Conservation (phyloP, 345 rosid genomes). For the Salix udensis region DNA sequence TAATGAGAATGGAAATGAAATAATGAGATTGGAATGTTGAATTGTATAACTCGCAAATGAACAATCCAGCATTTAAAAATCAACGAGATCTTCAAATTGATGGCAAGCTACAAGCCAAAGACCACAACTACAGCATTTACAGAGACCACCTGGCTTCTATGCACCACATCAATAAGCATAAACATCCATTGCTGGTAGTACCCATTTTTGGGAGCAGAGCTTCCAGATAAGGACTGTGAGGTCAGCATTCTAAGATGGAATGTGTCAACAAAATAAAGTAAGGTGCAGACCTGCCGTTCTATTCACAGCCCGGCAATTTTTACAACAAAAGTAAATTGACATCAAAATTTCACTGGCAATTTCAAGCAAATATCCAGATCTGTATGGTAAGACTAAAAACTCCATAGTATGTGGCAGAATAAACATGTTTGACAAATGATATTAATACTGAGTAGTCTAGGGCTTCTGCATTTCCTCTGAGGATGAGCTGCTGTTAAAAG, state of each 20-base stretch:
- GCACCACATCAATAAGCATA: neutral
- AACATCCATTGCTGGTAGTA: neutral
- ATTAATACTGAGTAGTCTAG: conserved; percentile 19
- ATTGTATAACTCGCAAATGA: neutral
- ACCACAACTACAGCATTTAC: neutral
- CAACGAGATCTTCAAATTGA: neutral
- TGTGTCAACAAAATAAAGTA: neutral
- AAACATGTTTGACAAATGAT: neutral
- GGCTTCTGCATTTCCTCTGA: conserved; percentile 52
- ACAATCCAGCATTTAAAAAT: neutral
- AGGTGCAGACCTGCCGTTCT: neutral
- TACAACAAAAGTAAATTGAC: conserved; percentile 3
- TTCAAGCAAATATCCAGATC: conserved; percentile 6
- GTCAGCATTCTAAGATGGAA: neutral
- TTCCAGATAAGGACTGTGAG: neutral
- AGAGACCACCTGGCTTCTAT: neutral
- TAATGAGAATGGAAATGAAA: too few relatives aligned
- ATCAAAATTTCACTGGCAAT: neutral
- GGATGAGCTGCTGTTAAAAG: conserved; percentile 37
- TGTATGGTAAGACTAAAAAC: neutral
- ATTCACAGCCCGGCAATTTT: conserved; percentile 15
- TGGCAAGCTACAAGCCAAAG: neutral
- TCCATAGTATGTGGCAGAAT: neutral
- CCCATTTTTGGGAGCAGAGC: neutral
- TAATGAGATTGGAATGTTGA: too few relatives aligned